Conservation (phyloP, 2,329 filamentous ascomycete genomes). For the Ampelomyces quisqualis region DNA sequence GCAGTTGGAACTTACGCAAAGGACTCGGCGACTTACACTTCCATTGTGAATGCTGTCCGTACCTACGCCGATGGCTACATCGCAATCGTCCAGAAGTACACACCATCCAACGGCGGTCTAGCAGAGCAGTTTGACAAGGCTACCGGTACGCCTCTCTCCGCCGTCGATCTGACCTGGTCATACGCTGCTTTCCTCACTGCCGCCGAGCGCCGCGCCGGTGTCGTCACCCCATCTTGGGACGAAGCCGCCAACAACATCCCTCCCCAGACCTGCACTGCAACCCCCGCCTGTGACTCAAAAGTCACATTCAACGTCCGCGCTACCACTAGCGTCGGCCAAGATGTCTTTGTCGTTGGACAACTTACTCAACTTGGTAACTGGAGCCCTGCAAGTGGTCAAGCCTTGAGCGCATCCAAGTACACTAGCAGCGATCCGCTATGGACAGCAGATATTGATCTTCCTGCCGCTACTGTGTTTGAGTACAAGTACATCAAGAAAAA, state of each 20-base stretch:
- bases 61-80: slow-evolving; percentile 63
- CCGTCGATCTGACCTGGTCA: slow-evolving; percentile 70
- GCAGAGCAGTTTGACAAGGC: slow-evolving; percentile 65
- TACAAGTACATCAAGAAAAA: slow-evolving; percentile 52
- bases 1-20: slow-evolving; percentile 65
- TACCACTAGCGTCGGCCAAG: slow-evolving; percentile 51
- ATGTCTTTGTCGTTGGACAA: slow-evolving; percentile 50
- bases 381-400: slow-evolving; percentile 43
- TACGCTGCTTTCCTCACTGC: slow-evolving; percentile 67
- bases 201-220: slow-evolving; percentile 15
- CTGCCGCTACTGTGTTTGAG: slow-evolving; percentile 43
- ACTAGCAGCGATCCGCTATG: slow-evolving; percentile 50
- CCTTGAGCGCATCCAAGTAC: slow-evolving; percentile 47
- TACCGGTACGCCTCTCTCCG: slow-evolving; percentile 57
- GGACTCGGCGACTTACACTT: slow-evolving; percentile 54
- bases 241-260: slow-evolving; percentile 50
- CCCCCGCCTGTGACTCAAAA: slow-evolving; percentile 23
- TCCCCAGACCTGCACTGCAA: slow-evolving; percentile 22
- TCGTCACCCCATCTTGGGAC: slow-evolving; percentile 17
- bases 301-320: slow-evolving; percentile 53
- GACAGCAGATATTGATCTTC: slow-evolving; percentile 44
- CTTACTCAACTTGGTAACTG: slow-evolving; percentile 48
- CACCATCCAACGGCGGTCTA: slow-evolving; percentile 61
- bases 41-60: slow-evolving; percentile 61
- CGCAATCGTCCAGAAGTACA: slow-evolving; percentile 51